Conservation (phyloP, 345 rosid species). For the Populus ilicifolia region DNA sequence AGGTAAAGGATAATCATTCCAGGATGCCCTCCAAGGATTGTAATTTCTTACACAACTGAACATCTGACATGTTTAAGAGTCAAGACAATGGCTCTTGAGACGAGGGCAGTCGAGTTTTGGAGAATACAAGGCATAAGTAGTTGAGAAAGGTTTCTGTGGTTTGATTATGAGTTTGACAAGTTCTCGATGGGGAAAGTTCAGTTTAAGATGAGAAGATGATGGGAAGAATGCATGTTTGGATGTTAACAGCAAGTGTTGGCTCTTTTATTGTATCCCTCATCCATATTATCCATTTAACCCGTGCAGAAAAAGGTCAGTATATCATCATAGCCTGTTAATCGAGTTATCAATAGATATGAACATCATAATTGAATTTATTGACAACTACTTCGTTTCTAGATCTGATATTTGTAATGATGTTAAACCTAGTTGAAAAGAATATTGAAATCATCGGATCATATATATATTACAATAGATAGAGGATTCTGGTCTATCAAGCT, state of each 20-base stretch:
- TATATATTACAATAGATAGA: neutral
- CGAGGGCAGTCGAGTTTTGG: neutral
- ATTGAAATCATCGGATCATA: neutral
- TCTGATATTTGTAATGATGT: neutral
- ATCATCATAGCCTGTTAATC: no score
- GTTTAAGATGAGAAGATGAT: slow-evolving; percentile 44
- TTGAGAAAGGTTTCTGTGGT: neutral
- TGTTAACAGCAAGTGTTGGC: slow-evolving; percentile 13
- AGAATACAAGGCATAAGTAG: neutral
- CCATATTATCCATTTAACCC: slow-evolving; percentile 28
- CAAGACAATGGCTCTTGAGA: neutral
- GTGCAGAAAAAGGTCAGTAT: slow-evolving; percentile 45
- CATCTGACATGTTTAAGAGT: no score
- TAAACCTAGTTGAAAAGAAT: neutral
- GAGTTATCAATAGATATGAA: no score
- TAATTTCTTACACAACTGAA: neutral
- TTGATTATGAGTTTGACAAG: slow-evolving; percentile 22
- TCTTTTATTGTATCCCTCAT: slow-evolving; percentile 26
- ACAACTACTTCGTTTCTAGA: no score
- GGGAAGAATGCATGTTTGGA: slow-evolving; percentile 32
- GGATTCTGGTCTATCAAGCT: neutral
- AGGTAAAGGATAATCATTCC: neutral
- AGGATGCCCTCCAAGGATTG: neutral
- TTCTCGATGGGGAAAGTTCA: slow-evolving; percentile 31
- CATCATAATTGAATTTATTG: no score